Base-by-base conservation (phyloP, 2,329 filamentous ascomycete genomes). In the Fusarium coicis region DNA sequence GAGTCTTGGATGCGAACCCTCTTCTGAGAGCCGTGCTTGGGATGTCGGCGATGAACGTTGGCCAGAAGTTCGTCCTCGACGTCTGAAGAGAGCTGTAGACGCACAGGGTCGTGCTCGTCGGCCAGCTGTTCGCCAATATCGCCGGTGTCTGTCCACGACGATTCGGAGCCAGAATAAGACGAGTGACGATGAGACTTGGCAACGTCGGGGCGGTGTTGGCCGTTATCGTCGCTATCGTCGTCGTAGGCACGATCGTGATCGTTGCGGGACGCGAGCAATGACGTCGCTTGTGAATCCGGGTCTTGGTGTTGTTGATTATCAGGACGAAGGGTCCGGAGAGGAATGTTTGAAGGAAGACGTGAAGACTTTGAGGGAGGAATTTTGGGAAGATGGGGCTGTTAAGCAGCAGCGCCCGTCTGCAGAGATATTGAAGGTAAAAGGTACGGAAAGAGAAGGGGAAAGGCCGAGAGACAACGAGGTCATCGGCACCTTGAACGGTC, bases 61-160 rank as follows among this genome's bases (percentile, higher is more conserved):
- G 87, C 86, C 76, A 91, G 85, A 62, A 88, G 84, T 76, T 90
- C 88, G 78, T 87, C 89, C 81, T 93, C 90, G 66, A 92, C 83
- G 76, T 91, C 91, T 76, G 90, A 86, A 79, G 87, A 87, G 68
- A 96, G 87, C 78, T 90, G 91, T 76, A 91, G 89, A 76, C 90
- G 91, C 76, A 97, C 87, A 67, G 94, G 93, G 81, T 97, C 94
- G 79, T 91, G 90, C 85, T 91, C 91, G 86, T 93, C 92, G 79
- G 90, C 93, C 77, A 95, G 88, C 87, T 97, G 96, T 85, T 98
- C 96, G 79, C 94, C 94, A 78, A 98, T 90, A 84, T 98, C 96
- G 80, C 95, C 96, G 49, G 96, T 97, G 83, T 98, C 95, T 80
- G 93, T 95, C 95, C 94, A 98, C 77, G 93, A 90, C 66, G 92